Evolutionary conservation across 2,329 filamentous ascomycete species (phyloP).

Genomic region (Gnomoniopsis smithogilvyi): DNA sequence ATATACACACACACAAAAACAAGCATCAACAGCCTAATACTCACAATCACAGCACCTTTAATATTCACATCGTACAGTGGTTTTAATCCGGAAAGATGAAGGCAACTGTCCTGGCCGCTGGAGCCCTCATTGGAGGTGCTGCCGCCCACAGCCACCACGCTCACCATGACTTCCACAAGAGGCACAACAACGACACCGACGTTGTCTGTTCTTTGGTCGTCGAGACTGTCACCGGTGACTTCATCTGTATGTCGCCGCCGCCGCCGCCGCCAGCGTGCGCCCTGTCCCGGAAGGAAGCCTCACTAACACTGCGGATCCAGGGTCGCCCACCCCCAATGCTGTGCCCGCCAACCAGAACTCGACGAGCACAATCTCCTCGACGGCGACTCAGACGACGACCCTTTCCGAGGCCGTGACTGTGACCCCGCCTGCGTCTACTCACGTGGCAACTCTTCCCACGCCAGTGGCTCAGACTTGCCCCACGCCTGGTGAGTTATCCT

Average conservation of each 20-base stretch:
- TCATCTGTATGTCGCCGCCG: conserved; percentile 52
- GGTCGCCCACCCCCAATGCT: conserved; percentile 17
- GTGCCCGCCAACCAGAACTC: conserved; percentile 17
- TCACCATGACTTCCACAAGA: conserved; percentile 58
- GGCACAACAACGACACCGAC: conserved; percentile 37
- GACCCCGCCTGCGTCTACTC: conserved; percentile 36
- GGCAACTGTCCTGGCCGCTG: conserved; percentile 64
- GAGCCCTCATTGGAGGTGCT: conserved; percentile 55
- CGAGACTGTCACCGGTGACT: conserved; percentile 63
- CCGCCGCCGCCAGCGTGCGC: too few relatives aligned
- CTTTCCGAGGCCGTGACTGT: conserved; percentile 32
- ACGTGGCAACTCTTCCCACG: conserved; percentile 46
- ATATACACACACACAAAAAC: conserved; percentile 23
- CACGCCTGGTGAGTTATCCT: conserved; percentile 45
- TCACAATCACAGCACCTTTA: conserved; percentile 19
- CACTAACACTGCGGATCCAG: conserved; percentile 9
- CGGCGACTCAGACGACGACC: conserved; percentile 26
- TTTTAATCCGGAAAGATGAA: conserved; percentile 61
- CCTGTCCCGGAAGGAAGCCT: neutral
- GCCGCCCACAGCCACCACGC: conserved; percentile 58
- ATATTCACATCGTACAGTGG: conserved; percentile 4
- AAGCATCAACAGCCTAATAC: conserved; percentile 27
- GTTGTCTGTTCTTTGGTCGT: conserved; percentile 71
- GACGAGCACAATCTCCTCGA: conserved; percentile 23
- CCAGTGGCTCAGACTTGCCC: conserved; percentile 52